A percentile compares a stretch with the other conserved stretches of the same genome.
These are phyloP conservation scores for Penicillium bialowiezense DNA, from an alignment of 495 filamentous ascomycete genomes.

Conservation along the genomic window DNA sequence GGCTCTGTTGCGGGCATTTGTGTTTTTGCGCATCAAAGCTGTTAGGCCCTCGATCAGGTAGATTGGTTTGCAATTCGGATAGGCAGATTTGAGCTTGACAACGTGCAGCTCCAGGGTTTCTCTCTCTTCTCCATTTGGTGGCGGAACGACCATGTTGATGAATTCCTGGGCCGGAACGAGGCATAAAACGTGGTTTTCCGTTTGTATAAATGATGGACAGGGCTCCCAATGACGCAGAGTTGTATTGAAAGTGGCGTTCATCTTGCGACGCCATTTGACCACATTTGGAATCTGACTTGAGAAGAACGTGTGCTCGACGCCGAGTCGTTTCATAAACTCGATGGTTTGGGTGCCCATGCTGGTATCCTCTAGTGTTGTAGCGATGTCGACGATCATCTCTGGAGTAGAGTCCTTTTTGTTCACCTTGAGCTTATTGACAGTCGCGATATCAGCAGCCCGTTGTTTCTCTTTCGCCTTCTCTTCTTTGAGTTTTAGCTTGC, in stretches of 20 bases:
- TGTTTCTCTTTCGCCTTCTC: constrained; percentile 64
- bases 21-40: constrained; percentile 67
- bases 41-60: constrained; percentile 76
- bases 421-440: constrained; percentile 71
- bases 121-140: constrained; percentile 21
- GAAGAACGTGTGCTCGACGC: constrained; percentile 53
- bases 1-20: constrained; percentile 61
- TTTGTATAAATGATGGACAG: constrained; percentile 49
- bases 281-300: constrained; percentile 53
- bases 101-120: constrained; percentile 61
- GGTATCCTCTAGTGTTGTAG: constrained; percentile 48
- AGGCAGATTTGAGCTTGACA: constrained; percentile 49
- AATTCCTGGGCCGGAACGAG: constrained; percentile 67
- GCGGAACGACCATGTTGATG: constrained; percentile 55
- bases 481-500: constrained; percentile 48
- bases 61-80: constrained; percentile 54
- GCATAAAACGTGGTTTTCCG: constrained; percentile 67
- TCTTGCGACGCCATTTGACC: constrained; percentile 73
- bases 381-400: constrained; percentile 85
- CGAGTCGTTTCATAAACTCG: constrained; percentile 55
- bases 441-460: constrained; percentile 62
- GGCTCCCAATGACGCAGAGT: constrained; percentile 66
- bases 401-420: constrained; percentile 72
- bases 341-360: constrained; percentile 48
- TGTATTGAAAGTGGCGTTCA: constrained; percentile 60